Evolutionary conservation across 805 yeast species (phyloP), one percentile per base, ranked within the genome.

Genomic region (Candida gorgasii): DNA sequence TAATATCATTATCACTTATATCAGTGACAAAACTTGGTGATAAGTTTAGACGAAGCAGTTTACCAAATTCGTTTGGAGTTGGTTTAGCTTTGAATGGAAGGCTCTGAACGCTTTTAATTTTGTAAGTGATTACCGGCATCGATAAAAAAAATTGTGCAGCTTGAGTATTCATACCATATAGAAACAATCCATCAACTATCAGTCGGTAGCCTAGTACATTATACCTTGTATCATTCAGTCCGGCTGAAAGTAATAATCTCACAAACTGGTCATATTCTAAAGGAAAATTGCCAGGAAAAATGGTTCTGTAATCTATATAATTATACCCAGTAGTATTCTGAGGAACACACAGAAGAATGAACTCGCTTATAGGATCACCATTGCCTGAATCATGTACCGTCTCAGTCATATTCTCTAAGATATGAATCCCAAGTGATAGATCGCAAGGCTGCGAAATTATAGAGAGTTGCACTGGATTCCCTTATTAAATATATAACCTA

Each of bases 101-200:
- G 5, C 7, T n/a, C 5, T 35, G n/a, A 13, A 35, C 16, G 13
- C 16, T 18, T 20, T 35, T 19, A 23, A 35, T 35, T 35, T 22
- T 20, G 17, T 35, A 35, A 6, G 15, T 8, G 7, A 23, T 15
- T 4, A 35, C 19, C 6, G 39, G 39, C 29, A 35, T 20, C 9
- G 39, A 20, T 15, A 35, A 8, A 35, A 20, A 20, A n/a, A 35
- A 35, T 13, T 22, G n/a, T n/a, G n/a, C n/a, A n/a, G n/a, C n/a
- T n/a, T n/a, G n/a, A n/a, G n/a, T n/a, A n/a, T n/a, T n/a, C n/a
- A n/a, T n/a, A n/a, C n/a, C n/a, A n/a, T n/a, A n/a, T 33, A 11
- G 26, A 23, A 8, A 8, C 12, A 16, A 5, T 17, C 24, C 9
- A 20, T 20, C 24, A 9, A n/a, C n/a, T n/a, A n/a, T n/a, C n/a